Conservation (phyloP, 1,139 yeast species). For the Barnettozyma hawaiiensis region DNA sequence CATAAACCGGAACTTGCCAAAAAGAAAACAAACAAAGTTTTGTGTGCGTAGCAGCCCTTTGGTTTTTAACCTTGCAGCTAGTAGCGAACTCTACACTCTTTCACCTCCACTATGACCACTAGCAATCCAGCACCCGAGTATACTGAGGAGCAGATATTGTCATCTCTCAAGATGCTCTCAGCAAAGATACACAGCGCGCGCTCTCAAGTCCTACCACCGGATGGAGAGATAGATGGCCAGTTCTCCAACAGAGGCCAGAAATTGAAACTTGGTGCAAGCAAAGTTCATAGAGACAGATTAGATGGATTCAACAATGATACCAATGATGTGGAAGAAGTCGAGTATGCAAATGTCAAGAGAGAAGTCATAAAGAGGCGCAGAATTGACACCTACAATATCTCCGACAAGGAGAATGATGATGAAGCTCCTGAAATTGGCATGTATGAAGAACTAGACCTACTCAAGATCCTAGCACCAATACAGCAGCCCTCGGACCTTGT, state of each 20-base stretch:
- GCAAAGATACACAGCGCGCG: slow-evolving; percentile 11
- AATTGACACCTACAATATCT: slow-evolving; percentile 15
- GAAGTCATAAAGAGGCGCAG: slow-evolving; percentile 23
- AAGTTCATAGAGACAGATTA: slow-evolving; percentile 31
- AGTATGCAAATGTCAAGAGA: slow-evolving; percentile 29
- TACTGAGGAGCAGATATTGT: slow-evolving; percentile 13
- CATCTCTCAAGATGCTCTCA: slow-evolving; percentile 14
- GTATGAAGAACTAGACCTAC: slow-evolving; percentile 36
- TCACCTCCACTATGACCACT: background rate
- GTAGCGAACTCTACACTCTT: too few species aligned
- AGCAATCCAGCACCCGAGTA: slow-evolving; percentile 4
- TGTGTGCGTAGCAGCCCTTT: background rate
- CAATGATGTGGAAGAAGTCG: slow-evolving; percentile 32
- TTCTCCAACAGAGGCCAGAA: slow-evolving; percentile 57
- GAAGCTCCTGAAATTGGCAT: slow-evolving; percentile 28
- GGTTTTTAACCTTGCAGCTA: too few species aligned
- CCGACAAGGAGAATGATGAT: slow-evolving; percentile 21
- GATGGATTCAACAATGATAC: slow-evolving; percentile 32
- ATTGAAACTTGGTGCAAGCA: slow-evolving; percentile 42
- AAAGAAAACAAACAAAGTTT: background rate
- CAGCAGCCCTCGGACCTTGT: slow-evolving; percentile 76
- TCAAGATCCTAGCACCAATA: slow-evolving; percentile 67
- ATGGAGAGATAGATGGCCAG: slow-evolving; percentile 26
- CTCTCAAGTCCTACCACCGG: slow-evolving; percentile 5
- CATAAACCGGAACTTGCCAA: background rate